A percentile compares a stretch with the other conserved stretches of the same genome.
These are phyloP conservation scores for Eimeria brunetti DNA, from an alignment of 169 alveolate species.

Conservation along the genomic window DNA sequence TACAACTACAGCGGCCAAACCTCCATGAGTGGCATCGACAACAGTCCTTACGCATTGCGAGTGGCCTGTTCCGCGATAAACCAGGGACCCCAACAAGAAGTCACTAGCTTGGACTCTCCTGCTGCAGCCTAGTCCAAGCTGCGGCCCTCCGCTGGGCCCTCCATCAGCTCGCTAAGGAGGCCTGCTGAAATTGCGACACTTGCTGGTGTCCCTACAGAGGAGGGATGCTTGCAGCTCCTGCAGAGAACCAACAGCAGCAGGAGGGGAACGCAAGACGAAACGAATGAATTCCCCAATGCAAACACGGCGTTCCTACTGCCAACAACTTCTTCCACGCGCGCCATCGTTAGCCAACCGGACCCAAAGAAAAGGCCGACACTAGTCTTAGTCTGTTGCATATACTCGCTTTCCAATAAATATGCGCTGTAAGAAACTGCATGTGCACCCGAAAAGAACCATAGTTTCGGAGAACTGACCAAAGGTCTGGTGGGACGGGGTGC, in stretches of 20 bases:
- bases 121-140: conserved; percentile 30
- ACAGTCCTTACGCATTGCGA: not conserved
- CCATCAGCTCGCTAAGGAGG: not conserved
- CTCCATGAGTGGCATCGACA: not conserved
- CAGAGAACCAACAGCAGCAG: conserved; percentile 18
- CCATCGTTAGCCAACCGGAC: not conserved
- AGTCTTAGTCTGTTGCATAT: not conserved
- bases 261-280: not conserved
- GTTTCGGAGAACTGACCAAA: conserved; percentile 39
- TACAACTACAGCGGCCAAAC: not conserved
- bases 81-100: not conserved
- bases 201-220: conserved; percentile 26
- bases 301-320: not conserved
- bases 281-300: not conserved
- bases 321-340: not conserved
- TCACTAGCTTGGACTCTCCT: not conserved
- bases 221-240: conserved; percentile 26
- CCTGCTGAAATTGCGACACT: not conserved
- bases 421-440: not conserved
- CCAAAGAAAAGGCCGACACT: not conserved
- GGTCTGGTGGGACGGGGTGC: conserved; percentile 69
- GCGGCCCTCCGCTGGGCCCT: not conserved
- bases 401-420: not conserved
- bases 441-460: not conserved
- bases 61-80: not conserved